Conservation (phyloP, 169 alveolate genomes). For the Nephromyces sp. region DNA sequence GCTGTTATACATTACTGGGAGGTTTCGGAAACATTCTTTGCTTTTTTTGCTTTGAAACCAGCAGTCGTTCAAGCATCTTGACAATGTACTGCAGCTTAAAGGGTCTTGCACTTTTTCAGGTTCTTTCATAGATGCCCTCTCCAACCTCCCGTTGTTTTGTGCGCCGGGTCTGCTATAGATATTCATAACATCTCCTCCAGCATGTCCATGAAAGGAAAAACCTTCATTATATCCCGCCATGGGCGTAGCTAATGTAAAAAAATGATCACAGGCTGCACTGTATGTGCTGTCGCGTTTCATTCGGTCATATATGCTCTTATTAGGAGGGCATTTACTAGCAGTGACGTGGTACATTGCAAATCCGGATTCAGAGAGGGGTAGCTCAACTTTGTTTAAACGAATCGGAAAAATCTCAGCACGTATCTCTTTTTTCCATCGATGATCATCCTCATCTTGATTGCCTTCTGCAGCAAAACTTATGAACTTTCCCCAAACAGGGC, state of each 20-base stretch:
- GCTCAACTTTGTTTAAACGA: slow-evolving; percentile 20
- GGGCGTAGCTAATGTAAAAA: slow-evolving; percentile 18
- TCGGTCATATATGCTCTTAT: slow-evolving; percentile 11
- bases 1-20: slow-evolving; percentile 23
- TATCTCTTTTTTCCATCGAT: slow-evolving; percentile 30
- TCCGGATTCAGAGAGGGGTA: slow-evolving; percentile 20
- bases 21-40: slow-evolving; percentile 26
- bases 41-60: slow-evolving; percentile 22
- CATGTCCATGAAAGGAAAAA: slow-evolving; percentile 37
- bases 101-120: slow-evolving; percentile 18
- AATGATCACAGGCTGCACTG: slow-evolving; percentile 9
- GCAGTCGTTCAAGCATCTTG: slow-evolving; percentile 36
- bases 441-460: background rate
- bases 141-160: slow-evolving; percentile 26
- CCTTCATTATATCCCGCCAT: slow-evolving; percentile 4
- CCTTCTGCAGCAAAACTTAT: slow-evolving; percentile 22
- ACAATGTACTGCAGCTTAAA: slow-evolving; percentile 16
- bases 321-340: slow-evolving; percentile 27
- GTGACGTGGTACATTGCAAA: slow-evolving; percentile 33
- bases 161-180: slow-evolving; percentile 19
- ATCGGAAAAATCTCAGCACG: slow-evolving; percentile 13
- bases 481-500: slow-evolving; percentile 36
- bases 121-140: slow-evolving; percentile 11
- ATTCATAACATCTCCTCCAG: slow-evolving; percentile 31
- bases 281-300: slow-evolving; percentile 26